phyloP scores from a whole-genome alignment of 345 rosid genomes.

The Melaleuca alternifolia region DNA sequence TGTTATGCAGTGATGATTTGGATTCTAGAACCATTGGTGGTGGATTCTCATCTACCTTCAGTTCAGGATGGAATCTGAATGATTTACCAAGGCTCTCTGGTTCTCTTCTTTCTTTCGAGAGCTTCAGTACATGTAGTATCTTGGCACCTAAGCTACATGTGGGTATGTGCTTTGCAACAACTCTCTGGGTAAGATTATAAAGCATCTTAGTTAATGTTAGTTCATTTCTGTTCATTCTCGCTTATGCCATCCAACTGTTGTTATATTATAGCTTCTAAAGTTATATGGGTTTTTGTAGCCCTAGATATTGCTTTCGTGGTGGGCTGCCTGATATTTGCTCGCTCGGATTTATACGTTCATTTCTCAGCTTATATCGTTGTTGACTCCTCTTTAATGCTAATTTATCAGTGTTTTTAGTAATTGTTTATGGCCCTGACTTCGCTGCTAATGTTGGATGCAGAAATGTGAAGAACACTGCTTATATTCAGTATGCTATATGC shows the following conservation, averaged over 20 bases:
- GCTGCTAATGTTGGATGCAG: conserved; percentile 19
- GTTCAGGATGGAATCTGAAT: conserved; percentile 65
- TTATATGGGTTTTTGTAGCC: neutral
- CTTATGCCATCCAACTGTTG: neutral
- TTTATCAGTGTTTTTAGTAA: neutral
- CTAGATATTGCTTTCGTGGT: neutral
- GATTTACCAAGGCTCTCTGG: conserved; percentile 44
- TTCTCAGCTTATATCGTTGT: neutral
- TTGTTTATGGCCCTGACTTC: neutral
- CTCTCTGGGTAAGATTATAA: conserved; percentile 47
- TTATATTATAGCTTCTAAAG: neutral
- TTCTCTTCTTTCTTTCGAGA: conserved; percentile 63
- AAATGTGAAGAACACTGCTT: conserved; percentile 56
- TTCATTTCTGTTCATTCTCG: neutral
- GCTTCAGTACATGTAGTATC: conserved; percentile 16
- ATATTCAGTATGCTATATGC: conserved; percentile 49
- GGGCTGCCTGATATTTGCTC: neutral
- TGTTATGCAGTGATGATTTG: conserved; percentile 37
- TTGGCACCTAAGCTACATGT: conserved; percentile 43
- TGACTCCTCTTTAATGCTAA: neutral
- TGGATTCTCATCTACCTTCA: conserved; percentile 48
- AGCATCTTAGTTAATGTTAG: neutral
- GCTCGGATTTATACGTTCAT: neutral
- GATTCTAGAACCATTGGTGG: conserved; percentile 43
- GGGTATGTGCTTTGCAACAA: conserved; percentile 69